These are phyloP conservation scores for Mortierella sp. DNA, from an alignment of 371 early-diverging fungal genomes.

Conservation along the genomic window DNA sequence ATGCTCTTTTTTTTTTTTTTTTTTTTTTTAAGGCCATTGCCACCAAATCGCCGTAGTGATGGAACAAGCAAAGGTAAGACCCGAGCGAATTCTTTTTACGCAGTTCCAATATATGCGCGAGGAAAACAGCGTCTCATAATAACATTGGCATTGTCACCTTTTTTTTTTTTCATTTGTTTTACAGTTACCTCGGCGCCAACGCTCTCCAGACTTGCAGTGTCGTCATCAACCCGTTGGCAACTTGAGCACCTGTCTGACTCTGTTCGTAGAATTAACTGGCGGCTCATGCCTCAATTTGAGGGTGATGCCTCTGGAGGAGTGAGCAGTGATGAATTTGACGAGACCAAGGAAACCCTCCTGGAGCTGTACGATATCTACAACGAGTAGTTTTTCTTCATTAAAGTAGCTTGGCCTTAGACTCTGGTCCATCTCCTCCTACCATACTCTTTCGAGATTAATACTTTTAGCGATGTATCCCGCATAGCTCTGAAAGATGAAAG, in stretches of 20 bases:
- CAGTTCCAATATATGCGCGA: too few relatives aligned
- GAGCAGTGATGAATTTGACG: slow-evolving; percentile 57
- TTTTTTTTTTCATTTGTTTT: background rate
- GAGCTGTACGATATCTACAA: slow-evolving; percentile 60
- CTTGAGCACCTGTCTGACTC: slow-evolving; percentile 52
- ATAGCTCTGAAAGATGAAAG: background rate
- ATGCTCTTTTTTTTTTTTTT: background rate
- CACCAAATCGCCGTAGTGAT: slow-evolving; percentile 30
- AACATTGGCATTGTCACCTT: background rate
- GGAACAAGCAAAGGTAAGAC: slow-evolving; percentile 47
- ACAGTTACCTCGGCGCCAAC: slow-evolving; percentile 50
- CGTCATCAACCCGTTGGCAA: slow-evolving; percentile 52
- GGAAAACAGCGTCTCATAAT: too few relatives aligned
- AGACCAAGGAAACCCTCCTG: slow-evolving; percentile 60
- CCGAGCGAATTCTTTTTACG: too few relatives aligned
- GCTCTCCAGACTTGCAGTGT: slow-evolving; percentile 57
- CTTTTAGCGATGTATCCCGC: too few relatives aligned
- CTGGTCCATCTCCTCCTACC: too few relatives aligned
- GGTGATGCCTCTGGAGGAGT: slow-evolving; percentile 57
- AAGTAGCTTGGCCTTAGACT: too few relatives aligned
- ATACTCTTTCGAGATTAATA: background rate
- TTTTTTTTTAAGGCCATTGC: slow-evolving; percentile 6
- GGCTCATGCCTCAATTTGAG: slow-evolving; percentile 59
- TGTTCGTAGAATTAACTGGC: slow-evolving; percentile 48
- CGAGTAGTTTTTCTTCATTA: slow-evolving; percentile 36